Percentiles rank a stretch among this genome's conserved stretches.
These are phyloP conservation scores for Oryza meridionalis DNA, from an alignment of 176 grass and related monocot species.

Conservation along the genomic window DNA sequence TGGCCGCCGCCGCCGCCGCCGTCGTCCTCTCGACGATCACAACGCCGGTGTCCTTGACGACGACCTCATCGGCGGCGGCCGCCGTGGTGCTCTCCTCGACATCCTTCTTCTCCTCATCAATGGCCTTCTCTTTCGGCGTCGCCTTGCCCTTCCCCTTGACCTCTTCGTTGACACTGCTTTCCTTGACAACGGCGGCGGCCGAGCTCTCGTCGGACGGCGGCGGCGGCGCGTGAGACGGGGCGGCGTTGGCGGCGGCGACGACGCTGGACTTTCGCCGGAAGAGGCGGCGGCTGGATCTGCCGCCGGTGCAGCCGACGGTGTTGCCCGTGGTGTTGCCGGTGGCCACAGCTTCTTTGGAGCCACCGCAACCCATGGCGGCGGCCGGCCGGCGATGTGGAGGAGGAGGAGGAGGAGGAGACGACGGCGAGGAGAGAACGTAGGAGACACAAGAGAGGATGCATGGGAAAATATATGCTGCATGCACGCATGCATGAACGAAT, in stretches of 20 bases:
- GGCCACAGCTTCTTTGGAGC: constrained; percentile 82
- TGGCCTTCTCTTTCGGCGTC: not conserved
- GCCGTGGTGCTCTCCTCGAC: not conserved
- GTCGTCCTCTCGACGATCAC: not conserved
- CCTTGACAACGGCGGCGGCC: not conserved
- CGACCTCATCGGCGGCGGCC: not conserved
- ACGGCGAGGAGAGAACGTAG: constrained; percentile 34
- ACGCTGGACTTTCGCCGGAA: constrained; percentile 64
- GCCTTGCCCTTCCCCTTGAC: not conserved
- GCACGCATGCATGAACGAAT: not conserved
- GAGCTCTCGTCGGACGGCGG: not conserved
- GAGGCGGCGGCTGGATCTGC: constrained; percentile 49
- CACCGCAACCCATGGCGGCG: constrained; percentile 79
- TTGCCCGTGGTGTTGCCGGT: constrained; percentile 40
- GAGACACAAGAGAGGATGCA: not conserved
- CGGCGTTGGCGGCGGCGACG: not conserved
- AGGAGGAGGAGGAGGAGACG: not conserved
- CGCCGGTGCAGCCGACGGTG: constrained; percentile 32
- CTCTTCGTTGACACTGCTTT: not conserved
- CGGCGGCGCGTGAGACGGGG: not conserved
- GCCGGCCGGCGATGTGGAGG: not conserved
- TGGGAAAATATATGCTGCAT: constrained; percentile 10
- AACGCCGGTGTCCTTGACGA: constrained; percentile 21
- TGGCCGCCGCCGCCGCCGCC: not conserved
- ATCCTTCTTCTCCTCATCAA: constrained; percentile 2